Evolutionary conservation across 2,329 filamentous ascomycete genomes (phyloP).

Genomic region (Xylariaceae sp.): DNA sequence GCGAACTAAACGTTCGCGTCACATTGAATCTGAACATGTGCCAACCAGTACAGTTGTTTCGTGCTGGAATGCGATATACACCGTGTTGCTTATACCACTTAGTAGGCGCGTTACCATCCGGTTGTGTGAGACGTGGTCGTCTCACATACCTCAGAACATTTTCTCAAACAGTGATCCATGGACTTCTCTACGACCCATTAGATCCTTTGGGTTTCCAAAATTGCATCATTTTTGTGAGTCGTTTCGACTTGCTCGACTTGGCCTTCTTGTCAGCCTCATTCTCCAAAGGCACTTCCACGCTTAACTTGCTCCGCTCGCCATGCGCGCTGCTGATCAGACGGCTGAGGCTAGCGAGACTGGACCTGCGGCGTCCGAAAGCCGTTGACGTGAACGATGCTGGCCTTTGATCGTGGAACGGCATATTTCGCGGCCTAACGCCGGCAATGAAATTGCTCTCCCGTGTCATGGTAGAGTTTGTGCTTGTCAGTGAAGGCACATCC

Average conservation of each 20-base stretch:
- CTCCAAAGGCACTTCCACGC: conserved; percentile 60
- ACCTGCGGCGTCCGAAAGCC: conserved; percentile 65
- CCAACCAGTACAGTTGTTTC: too few relatives aligned
- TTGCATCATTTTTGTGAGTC: conserved; percentile 70
- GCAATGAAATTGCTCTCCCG: conserved; percentile 56
- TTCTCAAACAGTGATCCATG: conserved; percentile 5
- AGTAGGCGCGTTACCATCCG: too few relatives aligned
- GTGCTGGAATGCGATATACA: too few relatives aligned
- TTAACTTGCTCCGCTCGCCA: conserved; percentile 70
- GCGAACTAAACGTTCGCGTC: too few relatives aligned
- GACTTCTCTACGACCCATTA: conserved; percentile 17
- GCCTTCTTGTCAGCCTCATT: conserved; percentile 53
- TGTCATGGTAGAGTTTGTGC: conserved; percentile 74
- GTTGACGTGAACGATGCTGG: conserved; percentile 60
- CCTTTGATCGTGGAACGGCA: conserved; percentile 49
- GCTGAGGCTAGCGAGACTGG: conserved; percentile 72
- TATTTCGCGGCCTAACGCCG: conserved; percentile 35
- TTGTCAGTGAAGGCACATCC: conserved; percentile 70
- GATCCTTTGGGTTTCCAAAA: conserved; percentile 67
- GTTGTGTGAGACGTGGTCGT: too few relatives aligned
- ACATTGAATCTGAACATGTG: too few relatives aligned
- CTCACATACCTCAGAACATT: too few relatives aligned
- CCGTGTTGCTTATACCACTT: too few relatives aligned
- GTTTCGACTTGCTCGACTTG: conserved; percentile 62
- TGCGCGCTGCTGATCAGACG: conserved; percentile 72